Conservation (phyloP, 2,329 filamentous ascomycete genomes). For the Hypoxylon sp. region DNA sequence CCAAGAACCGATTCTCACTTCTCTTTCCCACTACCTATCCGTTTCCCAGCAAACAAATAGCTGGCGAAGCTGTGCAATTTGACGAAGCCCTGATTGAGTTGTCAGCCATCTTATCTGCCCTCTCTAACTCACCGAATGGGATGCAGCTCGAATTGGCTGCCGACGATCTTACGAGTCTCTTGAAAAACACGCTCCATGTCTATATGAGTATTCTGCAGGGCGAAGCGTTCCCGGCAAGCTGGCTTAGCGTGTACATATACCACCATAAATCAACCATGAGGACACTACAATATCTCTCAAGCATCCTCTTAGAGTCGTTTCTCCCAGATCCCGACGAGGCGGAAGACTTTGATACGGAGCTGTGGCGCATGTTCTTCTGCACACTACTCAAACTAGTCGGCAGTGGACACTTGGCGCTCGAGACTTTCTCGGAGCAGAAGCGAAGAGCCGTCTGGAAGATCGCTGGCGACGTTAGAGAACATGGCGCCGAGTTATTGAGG, state of each 20-base stretch:
- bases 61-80: slow-evolving; percentile 70
- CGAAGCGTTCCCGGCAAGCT: slow-evolving; percentile 88
- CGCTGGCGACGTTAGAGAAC: slow-evolving; percentile 93
- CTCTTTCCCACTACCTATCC: slow-evolving; percentile 93
- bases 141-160: slow-evolving; percentile 83
- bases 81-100: slow-evolving; percentile 92
- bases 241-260: slow-evolving; percentile 94
- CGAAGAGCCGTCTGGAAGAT: slow-evolving; percentile 98
- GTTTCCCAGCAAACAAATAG: slow-evolving; percentile 81
- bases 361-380: slow-evolving; percentile 95
- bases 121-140: slow-evolving; percentile 80
- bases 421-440: slow-evolving; percentile 98
- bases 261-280: slow-evolving; percentile 92
- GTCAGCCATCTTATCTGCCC: slow-evolving; percentile 85
- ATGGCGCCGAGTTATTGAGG: slow-evolving; percentile 87
- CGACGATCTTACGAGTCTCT: slow-evolving; percentile 79
- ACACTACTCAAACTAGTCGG: slow-evolving; percentile 90
- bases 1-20: slow-evolving; percentile 81
- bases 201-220: slow-evolving; percentile 91
- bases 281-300: slow-evolving; percentile 84
- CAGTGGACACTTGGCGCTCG: slow-evolving; percentile 88
- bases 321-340: slow-evolving; percentile 92
- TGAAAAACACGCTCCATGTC: slow-evolving; percentile 85
- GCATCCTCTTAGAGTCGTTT: slow-evolving; percentile 84
- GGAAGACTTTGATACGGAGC: slow-evolving; percentile 89